phyloP scores from a whole-genome alignment of 768 basidiomycete species.

The Rhodocollybia butyracea region DNA sequence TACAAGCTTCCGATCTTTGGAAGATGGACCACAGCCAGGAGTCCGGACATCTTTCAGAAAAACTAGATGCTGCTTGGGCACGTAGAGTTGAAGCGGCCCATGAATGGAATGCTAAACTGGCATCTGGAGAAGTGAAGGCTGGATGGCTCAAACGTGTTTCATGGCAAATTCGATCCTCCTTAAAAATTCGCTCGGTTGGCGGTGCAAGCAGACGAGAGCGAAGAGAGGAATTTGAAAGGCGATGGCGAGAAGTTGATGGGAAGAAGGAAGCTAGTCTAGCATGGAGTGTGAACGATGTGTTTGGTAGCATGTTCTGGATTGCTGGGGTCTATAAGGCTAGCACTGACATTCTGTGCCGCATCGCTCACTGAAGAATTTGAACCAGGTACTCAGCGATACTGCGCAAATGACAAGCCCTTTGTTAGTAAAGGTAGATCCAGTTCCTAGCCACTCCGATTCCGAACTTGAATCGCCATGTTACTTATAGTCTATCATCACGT shows the following conservation, averaged over 20 bases:
- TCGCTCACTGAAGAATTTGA: neutral
- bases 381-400: constrained; percentile 58
- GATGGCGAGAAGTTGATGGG: constrained; percentile 45
- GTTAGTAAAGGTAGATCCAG: constrained; percentile 44
- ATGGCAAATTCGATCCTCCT: constrained; percentile 35
- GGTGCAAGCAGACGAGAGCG: too few species aligned
- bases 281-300: constrained; percentile 59
- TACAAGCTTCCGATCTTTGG: constrained; percentile 77
- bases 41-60: constrained; percentile 43
- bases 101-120: constrained; percentile 51
- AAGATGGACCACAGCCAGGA: constrained; percentile 52
- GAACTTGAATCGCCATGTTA: neutral
- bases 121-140: constrained; percentile 42
- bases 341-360: neutral
- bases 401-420: constrained; percentile 62
- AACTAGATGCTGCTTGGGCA: constrained; percentile 55
- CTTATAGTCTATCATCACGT: constrained; percentile 55
- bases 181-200: constrained; percentile 20
- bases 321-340: constrained; percentile 57
- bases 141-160: constrained; percentile 29
- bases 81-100: constrained; percentile 46
- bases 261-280: constrained; percentile 48
- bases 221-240: constrained; percentile 29
- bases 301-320: constrained; percentile 59
- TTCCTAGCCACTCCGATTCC: neutral